Percentiles rank a stretch among this genome's conserved stretches.
Conservation (phyloP, 2,329 filamentous ascomycete genomes). For the Penicillium concentricum region DNA sequence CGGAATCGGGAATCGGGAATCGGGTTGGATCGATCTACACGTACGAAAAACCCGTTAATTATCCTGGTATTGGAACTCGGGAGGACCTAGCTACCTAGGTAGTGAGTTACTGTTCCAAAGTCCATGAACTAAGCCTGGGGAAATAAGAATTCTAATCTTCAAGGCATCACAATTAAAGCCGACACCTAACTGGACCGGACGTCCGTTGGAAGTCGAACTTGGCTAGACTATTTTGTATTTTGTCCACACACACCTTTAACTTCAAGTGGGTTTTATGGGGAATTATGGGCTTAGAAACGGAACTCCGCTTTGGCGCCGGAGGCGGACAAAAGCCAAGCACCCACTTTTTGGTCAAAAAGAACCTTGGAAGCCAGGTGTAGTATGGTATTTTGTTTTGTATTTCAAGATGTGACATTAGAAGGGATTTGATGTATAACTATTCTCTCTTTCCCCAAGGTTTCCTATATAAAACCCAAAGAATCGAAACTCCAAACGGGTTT, state of each 20-base stretch:
- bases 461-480: neutral
- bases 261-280: neutral
- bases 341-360: conserved; percentile 3
- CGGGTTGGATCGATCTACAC: neutral
- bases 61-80: too few relatives aligned
- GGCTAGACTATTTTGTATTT: neutral
- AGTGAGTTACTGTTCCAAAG: too few relatives aligned
- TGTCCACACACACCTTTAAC: neutral
- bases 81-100: too few relatives aligned
- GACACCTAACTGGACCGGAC: conserved; percentile 20
- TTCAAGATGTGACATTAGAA: neutral
- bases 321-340: neutral
- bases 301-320: conserved; percentile 12
- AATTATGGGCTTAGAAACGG: neutral
- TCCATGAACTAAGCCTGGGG: neutral
- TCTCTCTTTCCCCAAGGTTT: neutral
- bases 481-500: neutral
- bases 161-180: conserved; percentile 6
- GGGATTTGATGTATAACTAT: neutral
- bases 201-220: conserved; percentile 10
- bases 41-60: neutral
- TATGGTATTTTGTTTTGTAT: neutral
- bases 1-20: neutral
- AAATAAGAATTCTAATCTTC: neutral
- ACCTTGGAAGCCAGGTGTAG: too few relatives aligned